These are phyloP conservation scores for Teunomyces funiuensis DNA, from an alignment of 805 yeast genomes.

Conservation along the genomic window DNA sequence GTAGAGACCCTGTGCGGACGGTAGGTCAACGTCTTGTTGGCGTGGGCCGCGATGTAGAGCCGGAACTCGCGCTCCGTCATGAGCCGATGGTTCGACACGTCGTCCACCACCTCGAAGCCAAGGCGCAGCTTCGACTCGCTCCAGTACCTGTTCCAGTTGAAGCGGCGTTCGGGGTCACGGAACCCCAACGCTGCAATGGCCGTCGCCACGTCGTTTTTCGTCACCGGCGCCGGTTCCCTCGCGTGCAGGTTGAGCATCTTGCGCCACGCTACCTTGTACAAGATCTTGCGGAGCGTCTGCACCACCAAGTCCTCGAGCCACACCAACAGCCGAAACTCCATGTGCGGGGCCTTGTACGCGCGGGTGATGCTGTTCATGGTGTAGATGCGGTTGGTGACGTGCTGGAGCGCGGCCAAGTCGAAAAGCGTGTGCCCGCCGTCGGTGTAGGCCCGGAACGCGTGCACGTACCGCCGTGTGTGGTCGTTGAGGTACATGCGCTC, in stretches of 20 bases:
- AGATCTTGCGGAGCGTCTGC: conserved; percentile 5
- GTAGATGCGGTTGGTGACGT: neutral
- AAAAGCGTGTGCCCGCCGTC: neutral
- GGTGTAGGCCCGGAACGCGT: neutral
- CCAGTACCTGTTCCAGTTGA: conserved; percentile 12
- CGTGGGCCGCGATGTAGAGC: conserved; percentile 6
- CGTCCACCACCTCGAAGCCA: conserved; percentile 8
- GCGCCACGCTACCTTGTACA: conserved; percentile 1
- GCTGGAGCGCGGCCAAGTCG: neutral
- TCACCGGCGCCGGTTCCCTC: neutral
- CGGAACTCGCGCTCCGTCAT: conserved; percentile 8
- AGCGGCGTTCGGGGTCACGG: conserved; percentile 1
- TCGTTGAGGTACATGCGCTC: conserved; percentile 16
- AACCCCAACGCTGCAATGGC: conserved; percentile 5
- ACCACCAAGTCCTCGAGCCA: conserved; percentile 12
- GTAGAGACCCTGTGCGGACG: neutral
- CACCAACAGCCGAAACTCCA: conserved; percentile 8
- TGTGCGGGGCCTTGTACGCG: neutral
- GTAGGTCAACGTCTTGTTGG: neutral
- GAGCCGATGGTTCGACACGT: conserved; percentile 7
- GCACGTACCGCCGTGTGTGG: conserved; percentile 2
- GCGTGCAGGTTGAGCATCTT: neutral
- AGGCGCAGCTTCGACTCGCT: conserved; percentile 6
- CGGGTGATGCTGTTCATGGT: neutral
- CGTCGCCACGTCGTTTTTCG: neutral